Percentiles rank a stretch among this genome's conserved stretches.
These are phyloP conservation scores for Triadica sebifera DNA, from an alignment of 345 rosid species.

Conservation along the genomic window DNA sequence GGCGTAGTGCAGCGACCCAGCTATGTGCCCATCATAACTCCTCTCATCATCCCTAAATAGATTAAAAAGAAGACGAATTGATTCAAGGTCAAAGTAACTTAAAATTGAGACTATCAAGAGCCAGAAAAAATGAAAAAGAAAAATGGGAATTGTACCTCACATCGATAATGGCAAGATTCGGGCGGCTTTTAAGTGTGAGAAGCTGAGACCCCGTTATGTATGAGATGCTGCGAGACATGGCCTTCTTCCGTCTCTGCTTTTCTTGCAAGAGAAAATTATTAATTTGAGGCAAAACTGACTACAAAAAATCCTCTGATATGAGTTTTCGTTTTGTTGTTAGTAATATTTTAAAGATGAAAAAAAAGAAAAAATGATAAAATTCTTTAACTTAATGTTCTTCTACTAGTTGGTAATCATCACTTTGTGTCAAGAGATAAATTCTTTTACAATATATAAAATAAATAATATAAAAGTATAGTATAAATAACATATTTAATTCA, in stretches of 20 bases:
- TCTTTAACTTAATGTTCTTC: too few species aligned
- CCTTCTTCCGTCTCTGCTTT: not conserved
- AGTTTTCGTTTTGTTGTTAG: too few species aligned
- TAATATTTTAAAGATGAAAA: too few species aligned
- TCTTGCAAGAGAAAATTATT: not conserved
- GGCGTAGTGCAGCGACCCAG: conserved; percentile 82
- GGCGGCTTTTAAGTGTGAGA: conserved; percentile 59
- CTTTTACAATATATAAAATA: too few species aligned
- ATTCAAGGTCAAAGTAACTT: not conserved
- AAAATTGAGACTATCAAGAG: not conserved
- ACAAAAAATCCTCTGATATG: too few species aligned
- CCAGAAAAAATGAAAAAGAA: not conserved
- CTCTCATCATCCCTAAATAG: conserved; percentile 77
- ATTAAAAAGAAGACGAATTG: not conserved
- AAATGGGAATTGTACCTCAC: conserved; percentile 52
- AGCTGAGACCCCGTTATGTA: conserved; percentile 78
- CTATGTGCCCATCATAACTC: conserved; percentile 91
- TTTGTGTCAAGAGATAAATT: too few species aligned
- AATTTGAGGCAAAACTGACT: too few species aligned
- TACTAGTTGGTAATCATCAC: too few species aligned
- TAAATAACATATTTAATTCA: too few species aligned
- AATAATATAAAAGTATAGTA: too few species aligned
- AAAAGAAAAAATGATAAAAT: too few species aligned
- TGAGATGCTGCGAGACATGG: conserved; percentile 74
- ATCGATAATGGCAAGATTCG: conserved; percentile 75